These are phyloP conservation scores for Malus asiatica DNA, from an alignment of 306 rosid genomes.

Conservation along the genomic window DNA sequence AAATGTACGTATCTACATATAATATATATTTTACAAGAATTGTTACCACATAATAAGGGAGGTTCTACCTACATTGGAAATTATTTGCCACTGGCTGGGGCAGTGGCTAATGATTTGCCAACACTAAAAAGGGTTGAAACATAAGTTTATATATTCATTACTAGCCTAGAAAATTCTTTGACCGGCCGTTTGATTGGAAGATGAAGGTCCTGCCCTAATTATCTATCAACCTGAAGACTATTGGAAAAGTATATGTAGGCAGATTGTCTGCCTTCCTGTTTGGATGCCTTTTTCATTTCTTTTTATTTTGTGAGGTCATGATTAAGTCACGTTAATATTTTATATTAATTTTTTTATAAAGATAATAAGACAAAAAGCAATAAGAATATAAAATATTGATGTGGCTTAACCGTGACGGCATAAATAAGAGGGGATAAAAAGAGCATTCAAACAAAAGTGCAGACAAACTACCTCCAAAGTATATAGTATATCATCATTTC, in stretches of 20 bases:
- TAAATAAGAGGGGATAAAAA: too few species aligned
- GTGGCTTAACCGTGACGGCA: too few species aligned
- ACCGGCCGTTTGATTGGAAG: slow-evolving; percentile 37
- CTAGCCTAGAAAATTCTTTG: slow-evolving; percentile 28
- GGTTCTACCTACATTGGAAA: neutral
- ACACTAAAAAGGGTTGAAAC: slow-evolving; percentile 37
- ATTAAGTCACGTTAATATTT: too few species aligned
- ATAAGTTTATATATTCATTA: neutral
- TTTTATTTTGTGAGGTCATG: too few species aligned
- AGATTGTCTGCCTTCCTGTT: too few species aligned
- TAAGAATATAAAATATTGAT: too few species aligned
- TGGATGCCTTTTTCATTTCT: too few species aligned
- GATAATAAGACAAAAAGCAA: too few species aligned
- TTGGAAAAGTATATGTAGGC: neutral
- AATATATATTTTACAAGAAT: neutral
- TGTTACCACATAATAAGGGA: neutral
- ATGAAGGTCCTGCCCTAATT: slow-evolving; percentile 17
- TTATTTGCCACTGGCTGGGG: neutral
- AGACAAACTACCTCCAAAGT: neutral
- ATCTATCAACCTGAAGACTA: neutral
- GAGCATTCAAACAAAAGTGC: too few species aligned
- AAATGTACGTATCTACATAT: neutral
- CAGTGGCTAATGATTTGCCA: slow-evolving; percentile 48
- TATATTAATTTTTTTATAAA: too few species aligned
- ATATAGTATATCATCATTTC: neutral